A percentile compares a stretch with the other conserved stretches of the same genome.
These are phyloP conservation scores for Neopestalotiopsis clavispora DNA, from an alignment of 2,329 filamentous ascomycete species.

Conservation along the genomic window DNA sequence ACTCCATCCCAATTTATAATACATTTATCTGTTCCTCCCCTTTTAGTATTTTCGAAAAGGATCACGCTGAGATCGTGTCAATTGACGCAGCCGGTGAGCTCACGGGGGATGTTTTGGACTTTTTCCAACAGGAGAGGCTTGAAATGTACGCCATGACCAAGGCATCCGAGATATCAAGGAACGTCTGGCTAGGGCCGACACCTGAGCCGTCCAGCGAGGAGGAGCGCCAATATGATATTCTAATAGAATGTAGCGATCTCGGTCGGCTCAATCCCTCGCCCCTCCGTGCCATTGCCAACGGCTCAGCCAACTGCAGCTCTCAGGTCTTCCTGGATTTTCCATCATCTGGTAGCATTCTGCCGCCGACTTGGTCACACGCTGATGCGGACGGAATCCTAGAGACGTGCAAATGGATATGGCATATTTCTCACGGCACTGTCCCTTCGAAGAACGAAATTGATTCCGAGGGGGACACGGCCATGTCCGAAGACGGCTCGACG, in stretches of 20 bases:
- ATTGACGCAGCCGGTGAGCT: slow-evolving; percentile 72
- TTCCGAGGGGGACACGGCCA: slow-evolving; percentile 49
- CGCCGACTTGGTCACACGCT: slow-evolving; percentile 79
- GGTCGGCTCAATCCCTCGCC: slow-evolving; percentile 75
- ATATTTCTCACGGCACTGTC: slow-evolving; percentile 71
- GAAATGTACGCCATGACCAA: slow-evolving; percentile 96
- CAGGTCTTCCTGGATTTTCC: slow-evolving; percentile 74
- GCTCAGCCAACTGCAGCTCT: slow-evolving; percentile 47
- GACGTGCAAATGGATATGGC: slow-evolving; percentile 89
- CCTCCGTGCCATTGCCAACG: slow-evolving; percentile 66
- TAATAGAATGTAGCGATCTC: slow-evolving; percentile 88
- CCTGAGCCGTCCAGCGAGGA: slow-evolving; percentile 69
- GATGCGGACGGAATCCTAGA: slow-evolving; percentile 86
- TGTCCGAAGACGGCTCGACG: slow-evolving; percentile 36
- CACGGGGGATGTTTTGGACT: slow-evolving; percentile 83
- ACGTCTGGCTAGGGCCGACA: slow-evolving; percentile 89
- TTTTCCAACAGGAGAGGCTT: slow-evolving; percentile 83
- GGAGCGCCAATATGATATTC: slow-evolving; percentile 74
- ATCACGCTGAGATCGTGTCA: slow-evolving; percentile 73
- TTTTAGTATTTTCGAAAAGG: slow-evolving; percentile 74
- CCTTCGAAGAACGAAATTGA: slow-evolving; percentile 39
- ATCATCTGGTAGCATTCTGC: slow-evolving; percentile 89
- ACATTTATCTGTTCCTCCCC: slow-evolving; percentile 76
- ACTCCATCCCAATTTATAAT: slow-evolving; percentile 71
- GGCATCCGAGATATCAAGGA: slow-evolving; percentile 84